A percentile compares a stretch with the other conserved stretches of the same genome.
These are phyloP conservation scores for Nepenthes gracilis DNA, from an alignment of 148 eudicot genomes.

Conservation along the genomic window DNA sequence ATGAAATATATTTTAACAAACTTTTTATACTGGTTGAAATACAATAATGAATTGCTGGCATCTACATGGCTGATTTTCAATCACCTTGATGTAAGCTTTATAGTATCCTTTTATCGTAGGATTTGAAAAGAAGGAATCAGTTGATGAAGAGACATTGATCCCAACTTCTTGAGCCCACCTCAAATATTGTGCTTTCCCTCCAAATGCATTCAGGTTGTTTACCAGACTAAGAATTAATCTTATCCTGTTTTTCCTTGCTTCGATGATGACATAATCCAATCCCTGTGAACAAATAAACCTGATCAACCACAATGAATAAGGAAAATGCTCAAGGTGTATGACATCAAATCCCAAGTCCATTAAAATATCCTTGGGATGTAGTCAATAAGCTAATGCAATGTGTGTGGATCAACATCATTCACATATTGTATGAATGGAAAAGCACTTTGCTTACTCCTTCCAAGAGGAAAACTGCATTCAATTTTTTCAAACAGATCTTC, in stretches of 20 bases:
- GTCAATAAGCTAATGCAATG: background rate
- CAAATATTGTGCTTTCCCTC: constrained; percentile 53
- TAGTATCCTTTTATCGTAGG: constrained; percentile 29
- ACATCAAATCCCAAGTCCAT: background rate
- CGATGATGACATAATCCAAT: constrained; percentile 44
- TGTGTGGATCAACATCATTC: background rate
- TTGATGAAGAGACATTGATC: constrained; percentile 23
- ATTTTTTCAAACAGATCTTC: no score
- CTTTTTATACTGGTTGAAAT: no score
- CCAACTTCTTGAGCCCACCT: constrained; percentile 47
- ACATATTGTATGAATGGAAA: background rate
- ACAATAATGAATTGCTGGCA: no score
- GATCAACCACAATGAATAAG: background rate
- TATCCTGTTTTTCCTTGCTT: constrained; percentile 42
- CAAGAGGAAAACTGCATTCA: background rate
- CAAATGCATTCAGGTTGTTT: constrained; percentile 48
- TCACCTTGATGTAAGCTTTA: constrained; percentile 39
- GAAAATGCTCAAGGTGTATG: background rate
- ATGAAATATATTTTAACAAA: no score
- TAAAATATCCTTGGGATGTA: background rate
- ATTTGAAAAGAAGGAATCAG: constrained; percentile 39
- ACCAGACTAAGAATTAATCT: constrained; percentile 44
- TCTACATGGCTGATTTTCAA: no score
- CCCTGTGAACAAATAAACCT: constrained; percentile 19
- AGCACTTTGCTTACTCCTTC: background rate